These are phyloP conservation scores for Didymella arachidicola DNA, from an alignment of 2,329 filamentous ascomycete genomes.

Conservation along the genomic window DNA sequence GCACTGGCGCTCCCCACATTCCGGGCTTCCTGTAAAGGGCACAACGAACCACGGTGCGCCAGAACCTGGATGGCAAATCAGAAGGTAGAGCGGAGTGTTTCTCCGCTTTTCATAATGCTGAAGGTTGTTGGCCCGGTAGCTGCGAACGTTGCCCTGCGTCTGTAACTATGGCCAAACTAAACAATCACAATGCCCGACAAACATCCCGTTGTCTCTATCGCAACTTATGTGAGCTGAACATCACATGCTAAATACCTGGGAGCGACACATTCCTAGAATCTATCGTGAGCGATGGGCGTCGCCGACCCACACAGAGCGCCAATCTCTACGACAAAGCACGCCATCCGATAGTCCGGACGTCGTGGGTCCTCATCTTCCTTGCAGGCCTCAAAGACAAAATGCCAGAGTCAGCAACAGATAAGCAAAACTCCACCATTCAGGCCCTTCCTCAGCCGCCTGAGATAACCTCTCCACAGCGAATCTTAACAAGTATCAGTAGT, in stretches of 20 bases:
- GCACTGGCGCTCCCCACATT: conserved; percentile 30
- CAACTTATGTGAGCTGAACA: conserved; percentile 8
- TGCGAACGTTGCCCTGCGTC: conserved; percentile 13
- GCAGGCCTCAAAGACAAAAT: conserved; percentile 20
- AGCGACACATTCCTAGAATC: conserved; percentile 18
- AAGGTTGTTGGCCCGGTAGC: conserved; percentile 22
- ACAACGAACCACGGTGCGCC: conserved; percentile 24
- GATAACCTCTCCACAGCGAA: conserved; percentile 13
- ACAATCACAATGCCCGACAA: conserved; percentile 11
- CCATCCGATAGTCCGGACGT: conserved; percentile 18
- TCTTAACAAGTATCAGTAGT: conserved; percentile 10
- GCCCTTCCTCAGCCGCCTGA: conserved; percentile 16
- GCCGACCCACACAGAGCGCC: conserved; percentile 24
- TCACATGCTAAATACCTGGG: conserved; percentile 3
- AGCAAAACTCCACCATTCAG: conserved; percentile 29
- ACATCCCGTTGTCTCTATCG: conserved; percentile 5
- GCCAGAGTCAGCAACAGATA: conserved; percentile 25
- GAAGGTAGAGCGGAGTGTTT: conserved; percentile 28
- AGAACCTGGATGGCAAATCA: conserved; percentile 25
- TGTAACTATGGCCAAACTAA: conserved; percentile 10
- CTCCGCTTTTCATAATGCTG: conserved; percentile 11
- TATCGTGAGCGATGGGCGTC: conserved; percentile 18
- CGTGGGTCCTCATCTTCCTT: conserved; percentile 25
- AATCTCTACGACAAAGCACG: conserved; percentile 27
- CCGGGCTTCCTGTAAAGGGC: conserved; percentile 19